Evolutionary conservation across 768 basidiomycete genomes (phyloP).

Genomic region (Pisolithus sp.): DNA sequence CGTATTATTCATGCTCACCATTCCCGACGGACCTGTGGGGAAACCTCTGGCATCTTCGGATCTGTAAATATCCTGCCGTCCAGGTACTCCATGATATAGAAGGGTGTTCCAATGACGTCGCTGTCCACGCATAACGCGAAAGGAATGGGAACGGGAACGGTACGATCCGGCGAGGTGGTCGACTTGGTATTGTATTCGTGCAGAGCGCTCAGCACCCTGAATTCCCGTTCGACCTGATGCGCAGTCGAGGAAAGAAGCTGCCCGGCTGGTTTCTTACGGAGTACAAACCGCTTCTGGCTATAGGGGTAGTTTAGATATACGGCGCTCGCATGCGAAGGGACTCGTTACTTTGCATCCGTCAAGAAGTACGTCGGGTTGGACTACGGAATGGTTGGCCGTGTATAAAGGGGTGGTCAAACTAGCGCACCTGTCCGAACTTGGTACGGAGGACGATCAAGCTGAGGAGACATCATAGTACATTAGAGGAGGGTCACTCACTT

Average conservation of each 20-base stretch:
- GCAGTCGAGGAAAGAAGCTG: conserved; percentile 84
- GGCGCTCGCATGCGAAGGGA: background rate
- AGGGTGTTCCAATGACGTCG: conserved; percentile 76
- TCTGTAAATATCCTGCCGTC: conserved; percentile 94
- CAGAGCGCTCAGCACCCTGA: conserved; percentile 69
- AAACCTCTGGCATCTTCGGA: conserved; percentile 63
- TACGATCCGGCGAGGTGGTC: conserved; percentile 40
- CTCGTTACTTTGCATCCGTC: conserved; percentile 60
- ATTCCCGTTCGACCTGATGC: conserved; percentile 95
- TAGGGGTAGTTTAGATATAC: background rate
- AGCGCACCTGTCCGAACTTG: conserved; percentile 81
- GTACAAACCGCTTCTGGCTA: conserved; percentile 63
- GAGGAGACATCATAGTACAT: background rate
- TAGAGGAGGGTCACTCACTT: conserved; percentile 41
- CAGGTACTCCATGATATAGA: conserved; percentile 96
- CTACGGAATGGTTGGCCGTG: conserved; percentile 31
- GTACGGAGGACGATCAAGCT: conserved; percentile 2
- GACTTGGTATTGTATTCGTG: conserved; percentile 61
- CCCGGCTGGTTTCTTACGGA: conserved; percentile 91
- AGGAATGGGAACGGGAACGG: conserved; percentile 81
- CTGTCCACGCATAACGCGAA: conserved; percentile 77
- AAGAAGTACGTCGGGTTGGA: conserved; percentile 97
- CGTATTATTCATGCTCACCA: conserved; percentile 46
- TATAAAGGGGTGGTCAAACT: background rate
- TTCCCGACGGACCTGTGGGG: conserved; percentile 55